phyloP scores from a whole-genome alignment of 2,329 filamentous ascomycete species.

The Didymella exigua region DNA sequence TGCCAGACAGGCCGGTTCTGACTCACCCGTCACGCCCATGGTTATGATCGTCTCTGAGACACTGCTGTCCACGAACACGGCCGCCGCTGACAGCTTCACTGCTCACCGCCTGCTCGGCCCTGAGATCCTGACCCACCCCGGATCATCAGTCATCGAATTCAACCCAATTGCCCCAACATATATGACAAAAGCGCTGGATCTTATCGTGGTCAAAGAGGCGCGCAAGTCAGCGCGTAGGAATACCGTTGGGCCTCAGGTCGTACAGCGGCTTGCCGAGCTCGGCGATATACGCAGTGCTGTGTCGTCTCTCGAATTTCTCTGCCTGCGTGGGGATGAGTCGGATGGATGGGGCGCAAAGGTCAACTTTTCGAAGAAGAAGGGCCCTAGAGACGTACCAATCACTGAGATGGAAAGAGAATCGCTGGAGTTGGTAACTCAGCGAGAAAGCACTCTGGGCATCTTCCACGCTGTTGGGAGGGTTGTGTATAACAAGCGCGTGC shows the following conservation, averaged over 20 bases:
- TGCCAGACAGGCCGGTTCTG: conserved; percentile 30
- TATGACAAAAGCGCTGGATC: conserved; percentile 80
- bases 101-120: conserved; percentile 87
- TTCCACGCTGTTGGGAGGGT: conserved; percentile 97
- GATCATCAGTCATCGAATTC: conserved; percentile 83
- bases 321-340: conserved; percentile 77
- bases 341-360: conserved; percentile 84
- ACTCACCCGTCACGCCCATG: conserved; percentile 62
- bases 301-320: conserved; percentile 90
- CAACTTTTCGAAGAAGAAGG: conserved; percentile 63
- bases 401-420: conserved; percentile 81
- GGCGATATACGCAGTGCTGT: conserved; percentile 94
- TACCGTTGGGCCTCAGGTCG: conserved; percentile 77
- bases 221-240: conserved; percentile 74
- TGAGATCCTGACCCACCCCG: conserved; percentile 81
- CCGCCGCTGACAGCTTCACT: conserved; percentile 88
- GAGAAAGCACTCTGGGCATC: conserved; percentile 88
- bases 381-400: conserved; percentile 63
- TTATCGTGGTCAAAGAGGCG: conserved; percentile 84
- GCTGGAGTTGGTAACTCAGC: conserved; percentile 78
- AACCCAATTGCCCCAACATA: conserved; percentile 89
- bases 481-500: conserved; percentile 88
- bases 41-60: conserved; percentile 93
- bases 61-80: conserved; percentile 80
- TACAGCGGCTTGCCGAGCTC: conserved; percentile 80